Conservation (phyloP, 179 eudicot genomes). For the Corrigiola litoralis region DNA sequence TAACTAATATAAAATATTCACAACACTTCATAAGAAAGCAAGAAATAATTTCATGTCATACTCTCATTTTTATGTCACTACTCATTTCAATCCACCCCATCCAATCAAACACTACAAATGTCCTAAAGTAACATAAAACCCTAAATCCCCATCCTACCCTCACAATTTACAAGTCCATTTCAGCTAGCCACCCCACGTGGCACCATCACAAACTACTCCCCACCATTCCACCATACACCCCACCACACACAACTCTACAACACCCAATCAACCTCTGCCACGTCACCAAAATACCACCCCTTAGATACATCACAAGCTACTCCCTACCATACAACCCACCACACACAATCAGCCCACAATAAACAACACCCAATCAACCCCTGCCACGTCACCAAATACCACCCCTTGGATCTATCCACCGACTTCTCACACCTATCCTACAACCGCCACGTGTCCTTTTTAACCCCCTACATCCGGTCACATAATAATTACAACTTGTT, state of each 20-base stretch:
- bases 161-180: background rate
- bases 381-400: background rate
- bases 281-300: conserved; percentile 5
- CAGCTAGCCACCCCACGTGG: background rate
- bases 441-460: conserved; percentile 7
- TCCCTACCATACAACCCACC: too few relatives aligned
- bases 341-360: background rate
- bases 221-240: too few relatives aligned
- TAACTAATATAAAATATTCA: background rate
- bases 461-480: conserved; percentile 40
- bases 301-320: too few relatives aligned
- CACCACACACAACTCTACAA: background rate
- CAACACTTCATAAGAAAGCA: background rate
- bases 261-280: background rate
- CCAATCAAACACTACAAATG: too few relatives aligned
- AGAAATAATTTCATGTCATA: too few relatives aligned
- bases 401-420: conserved; percentile 16
- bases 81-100: background rate
- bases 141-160: background rate
- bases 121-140: too few relatives aligned
- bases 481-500: conserved; percentile 20
- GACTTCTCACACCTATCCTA: conserved; percentile 21
- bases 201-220: background rate
- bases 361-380: background rate
- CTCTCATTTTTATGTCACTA: too few relatives aligned